Base-by-base conservation (phyloP, 352 stramenopile genomes). In the Globisporangium parvum region DNA sequence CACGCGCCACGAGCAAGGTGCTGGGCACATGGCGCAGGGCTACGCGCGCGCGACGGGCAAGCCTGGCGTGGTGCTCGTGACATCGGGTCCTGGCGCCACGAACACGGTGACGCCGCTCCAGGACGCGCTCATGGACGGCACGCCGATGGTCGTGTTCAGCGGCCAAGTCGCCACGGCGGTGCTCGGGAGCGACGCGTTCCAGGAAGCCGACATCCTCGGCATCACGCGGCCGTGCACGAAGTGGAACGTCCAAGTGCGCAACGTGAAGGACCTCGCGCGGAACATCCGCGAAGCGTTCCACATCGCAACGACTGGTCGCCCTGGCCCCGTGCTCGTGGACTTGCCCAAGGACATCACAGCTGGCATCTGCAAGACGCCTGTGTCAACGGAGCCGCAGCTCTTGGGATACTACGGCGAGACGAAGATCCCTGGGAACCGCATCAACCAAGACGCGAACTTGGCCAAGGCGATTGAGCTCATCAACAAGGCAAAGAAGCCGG, bases 241-340 rank as follows among this genome's bases (percentile, higher is more conserved):
- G 83, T 98, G 92, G 92, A 98, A 96, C 62, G 94, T 98, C 62
- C 91, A 98, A 67, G 96, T 98, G 66, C 96, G 95, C 54, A 88
- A 89, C 68, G 90, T 97, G 23, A 96, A 96, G 46, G 95, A 98
- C 65, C 70, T 98, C 55, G 93, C 95, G 10, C 86, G 95, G 50
- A 94, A 91, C 59, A 96, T 98, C 71, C 93, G 96, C 57, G 96
- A 98, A 62, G 95, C 95, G 12, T 98, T 98, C 73, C 95, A 97
- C 69, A 90, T 98, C 41, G 91, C 95, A 18, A 93, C 89, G 28
- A 97, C 95, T 20, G 95, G 95, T 12, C 80, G 95, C 28, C 95
- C 95, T 0, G 95, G 95, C 21, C 95, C 95, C 8, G 95, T 98
- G 51, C 88, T 98, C 56, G 81, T 98, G 47, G 95, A 98, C 73